Evolutionary conservation across 306 rosid genomes (phyloP).

Genomic region (Quercus agrifolia): DNA sequence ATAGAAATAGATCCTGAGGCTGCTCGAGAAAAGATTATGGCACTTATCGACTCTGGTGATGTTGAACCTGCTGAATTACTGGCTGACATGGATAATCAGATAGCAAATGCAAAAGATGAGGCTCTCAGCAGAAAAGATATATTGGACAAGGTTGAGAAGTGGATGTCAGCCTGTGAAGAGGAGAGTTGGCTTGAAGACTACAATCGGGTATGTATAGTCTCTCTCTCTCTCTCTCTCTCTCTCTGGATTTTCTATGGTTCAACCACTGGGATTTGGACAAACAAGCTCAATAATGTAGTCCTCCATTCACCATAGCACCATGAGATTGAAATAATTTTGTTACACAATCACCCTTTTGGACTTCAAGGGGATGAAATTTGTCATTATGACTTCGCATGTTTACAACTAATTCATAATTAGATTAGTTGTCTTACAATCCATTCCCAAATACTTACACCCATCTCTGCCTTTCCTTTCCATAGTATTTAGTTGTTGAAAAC

Average conservation of each 20-base stretch:
- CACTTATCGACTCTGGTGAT: constrained; percentile 76
- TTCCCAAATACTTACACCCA: neutral
- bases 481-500: neutral
- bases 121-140: constrained; percentile 95
- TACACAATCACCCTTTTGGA: neutral
- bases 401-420: neutral
- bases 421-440: neutral
- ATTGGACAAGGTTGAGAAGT: constrained; percentile 97
- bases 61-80: constrained; percentile 84
- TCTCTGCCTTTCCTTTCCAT: neutral
- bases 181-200: constrained; percentile 99
- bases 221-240: neutral
- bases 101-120: constrained; percentile 87
- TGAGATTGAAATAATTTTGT: neutral
- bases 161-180: constrained; percentile 99
- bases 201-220: constrained; percentile 63
- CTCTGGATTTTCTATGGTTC: neutral
- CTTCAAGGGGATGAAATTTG: neutral
- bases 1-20: constrained; percentile 84
- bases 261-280: neutral
- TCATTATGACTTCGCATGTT: neutral
- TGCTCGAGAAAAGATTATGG: constrained; percentile 87
- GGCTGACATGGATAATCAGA: constrained; percentile 96
- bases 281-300: neutral
- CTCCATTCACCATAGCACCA: neutral